phyloP scores from a whole-genome alignment of 2,329 filamentous ascomycete genomes.

The Xylariaceae sp. region DNA sequence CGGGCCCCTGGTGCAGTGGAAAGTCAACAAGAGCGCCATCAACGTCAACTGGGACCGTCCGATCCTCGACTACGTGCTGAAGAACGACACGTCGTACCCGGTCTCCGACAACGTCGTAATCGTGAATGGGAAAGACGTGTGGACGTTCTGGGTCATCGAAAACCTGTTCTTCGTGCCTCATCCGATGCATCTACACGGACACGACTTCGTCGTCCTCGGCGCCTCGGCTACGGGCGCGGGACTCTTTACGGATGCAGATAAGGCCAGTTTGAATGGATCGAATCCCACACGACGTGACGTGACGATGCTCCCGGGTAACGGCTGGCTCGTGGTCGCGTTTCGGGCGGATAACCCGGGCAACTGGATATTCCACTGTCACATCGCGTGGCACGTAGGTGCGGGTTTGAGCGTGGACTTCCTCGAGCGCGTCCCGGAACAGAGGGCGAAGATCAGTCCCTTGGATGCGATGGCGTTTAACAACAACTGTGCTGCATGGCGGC shows the following conservation, averaged over 20 bases:
- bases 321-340: constrained; percentile 45
- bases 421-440: constrained; percentile 31
- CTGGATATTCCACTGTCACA: constrained; percentile 45
- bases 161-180: constrained; percentile 23
- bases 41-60: constrained; percentile 33
- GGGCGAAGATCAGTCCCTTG: constrained; percentile 11
- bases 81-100: constrained; percentile 26
- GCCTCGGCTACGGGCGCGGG: constrained; percentile 16
- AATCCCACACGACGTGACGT: constrained; percentile 46
- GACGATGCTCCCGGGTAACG: constrained; percentile 38
- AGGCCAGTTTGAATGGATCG: constrained; percentile 29
- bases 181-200: constrained; percentile 33
- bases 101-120: constrained; percentile 21
- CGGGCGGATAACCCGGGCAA: constrained; percentile 45
- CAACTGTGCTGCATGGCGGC: constrained; percentile 19
- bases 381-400: constrained; percentile 45
- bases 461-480: constrained; percentile 14
- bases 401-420: constrained; percentile 50
- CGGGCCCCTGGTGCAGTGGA: constrained; percentile 17
- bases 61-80: constrained; percentile 31
- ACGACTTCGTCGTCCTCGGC: constrained; percentile 34
- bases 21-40: constrained; percentile 23
- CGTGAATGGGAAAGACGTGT: constrained; percentile 22
- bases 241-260: constrained; percentile 23
- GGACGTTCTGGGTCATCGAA: constrained; percentile 32